Evolutionary conservation across 768 basidiomycete species (phyloP).

Genomic region (Tephrocybe sp.): DNA sequence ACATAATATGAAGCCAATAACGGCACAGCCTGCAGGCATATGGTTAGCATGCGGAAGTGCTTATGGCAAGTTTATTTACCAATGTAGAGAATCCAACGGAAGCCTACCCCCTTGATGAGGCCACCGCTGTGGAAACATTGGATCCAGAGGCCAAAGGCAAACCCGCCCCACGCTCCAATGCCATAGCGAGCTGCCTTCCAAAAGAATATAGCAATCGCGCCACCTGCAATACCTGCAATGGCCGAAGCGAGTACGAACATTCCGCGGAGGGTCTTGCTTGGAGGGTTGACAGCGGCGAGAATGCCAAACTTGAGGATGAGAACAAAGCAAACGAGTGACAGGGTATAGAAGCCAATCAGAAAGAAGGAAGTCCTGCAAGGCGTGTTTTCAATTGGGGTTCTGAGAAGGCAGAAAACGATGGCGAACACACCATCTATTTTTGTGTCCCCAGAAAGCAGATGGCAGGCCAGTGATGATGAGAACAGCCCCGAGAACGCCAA

Average conservation of each 20-base stretch:
- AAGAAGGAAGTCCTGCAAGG: constrained; percentile 84
- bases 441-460: constrained; percentile 90
- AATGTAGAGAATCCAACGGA: constrained; percentile 89
- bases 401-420: constrained; percentile 8
- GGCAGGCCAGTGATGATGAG: constrained; percentile 90
- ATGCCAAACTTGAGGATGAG: constrained; percentile 90
- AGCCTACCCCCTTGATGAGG: constrained; percentile 71
- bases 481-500: constrained; percentile 84
- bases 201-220: constrained; percentile 87
- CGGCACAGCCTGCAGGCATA: constrained; percentile 56
- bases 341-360: constrained; percentile 87
- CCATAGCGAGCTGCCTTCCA: constrained; percentile 88
- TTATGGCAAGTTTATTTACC: constrained; percentile 42
- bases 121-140: constrained; percentile 85
- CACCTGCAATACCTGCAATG: constrained; percentile 82
- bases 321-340: constrained; percentile 82
- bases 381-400: constrained; percentile 17
- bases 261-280: constrained; percentile 75
- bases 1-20: constrained; percentile 78
- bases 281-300: constrained; percentile 79
- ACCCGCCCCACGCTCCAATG: constrained; percentile 83
- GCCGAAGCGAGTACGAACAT: constrained; percentile 84
- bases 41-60: constrained; percentile 17
- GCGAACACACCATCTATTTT: constrained; percentile 81
- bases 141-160: constrained; percentile 84